Conservation (phyloP, 371 early-diverging fungal species). For the Mucor circinelloides region DNA sequence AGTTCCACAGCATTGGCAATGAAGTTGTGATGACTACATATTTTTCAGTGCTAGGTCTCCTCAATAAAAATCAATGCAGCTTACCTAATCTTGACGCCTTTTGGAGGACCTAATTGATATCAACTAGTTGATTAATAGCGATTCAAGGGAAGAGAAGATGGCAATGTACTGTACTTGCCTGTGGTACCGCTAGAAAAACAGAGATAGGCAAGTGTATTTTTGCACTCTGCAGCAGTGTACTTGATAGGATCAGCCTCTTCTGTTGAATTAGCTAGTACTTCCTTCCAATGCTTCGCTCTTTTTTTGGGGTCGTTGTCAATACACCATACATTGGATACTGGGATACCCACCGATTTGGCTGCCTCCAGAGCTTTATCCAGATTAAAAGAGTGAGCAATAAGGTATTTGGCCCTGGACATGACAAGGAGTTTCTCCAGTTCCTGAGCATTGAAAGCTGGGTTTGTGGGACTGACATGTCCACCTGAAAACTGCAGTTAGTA, state of each 20-base stretch:
- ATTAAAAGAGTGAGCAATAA: conserved; percentile 33
- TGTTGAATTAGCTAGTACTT: not conserved
- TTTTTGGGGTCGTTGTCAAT: conserved; percentile 43
- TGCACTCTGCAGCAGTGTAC: conserved; percentile 10
- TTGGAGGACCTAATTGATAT: conserved; percentile 9
- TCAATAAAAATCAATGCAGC: not conserved
- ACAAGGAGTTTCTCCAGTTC: conserved; percentile 67
- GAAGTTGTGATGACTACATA: conserved; percentile 22
- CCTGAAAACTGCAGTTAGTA: conserved; percentile 34
- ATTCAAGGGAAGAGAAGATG: not conserved
- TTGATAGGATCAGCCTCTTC: conserved; percentile 4
- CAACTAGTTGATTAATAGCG: not conserved
- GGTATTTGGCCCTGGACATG: conserved; percentile 55
- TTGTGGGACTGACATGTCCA: conserved; percentile 57
- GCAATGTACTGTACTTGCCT: conserved; percentile 15
- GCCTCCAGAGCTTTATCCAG: conserved; percentile 49
- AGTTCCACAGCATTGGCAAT: conserved; percentile 26
- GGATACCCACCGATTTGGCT: conserved; percentile 53
- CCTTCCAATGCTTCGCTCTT: conserved; percentile 4
- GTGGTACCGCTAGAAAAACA: conserved; percentile 36
- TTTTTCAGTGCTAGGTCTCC: too few relatives aligned
- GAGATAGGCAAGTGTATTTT: conserved; percentile 12
- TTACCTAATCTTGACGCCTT: conserved; percentile 18
- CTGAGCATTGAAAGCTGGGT: conserved; percentile 39
- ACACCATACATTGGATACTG: conserved; percentile 47